A percentile compares a stretch with the other conserved stretches of the same genome.
These are phyloP conservation scores for Sindora glabra DNA, from an alignment of 306 rosid species.

Conservation along the genomic window DNA sequence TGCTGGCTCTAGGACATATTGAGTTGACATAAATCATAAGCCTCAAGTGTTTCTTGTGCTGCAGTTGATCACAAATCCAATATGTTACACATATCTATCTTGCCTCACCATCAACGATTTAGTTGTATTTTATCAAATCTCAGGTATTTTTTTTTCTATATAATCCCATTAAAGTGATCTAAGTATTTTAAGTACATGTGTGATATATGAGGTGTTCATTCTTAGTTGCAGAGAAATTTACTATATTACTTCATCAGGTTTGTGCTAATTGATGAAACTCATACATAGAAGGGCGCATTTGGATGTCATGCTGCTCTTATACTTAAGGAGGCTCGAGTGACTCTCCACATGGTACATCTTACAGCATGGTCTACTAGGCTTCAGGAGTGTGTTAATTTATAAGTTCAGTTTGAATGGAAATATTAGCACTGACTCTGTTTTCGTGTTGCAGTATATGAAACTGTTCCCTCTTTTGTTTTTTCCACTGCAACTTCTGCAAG, in stretches of 20 bases:
- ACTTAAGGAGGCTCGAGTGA: slow-evolving; percentile 69
- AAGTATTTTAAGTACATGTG: not conserved
- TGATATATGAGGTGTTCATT: slow-evolving; percentile 10
- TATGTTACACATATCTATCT: slow-evolving; percentile 86
- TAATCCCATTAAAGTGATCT: slow-evolving; percentile 5
- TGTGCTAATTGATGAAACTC: slow-evolving; percentile 87
- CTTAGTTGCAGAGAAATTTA: slow-evolving; percentile 4
- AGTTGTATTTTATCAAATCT: slow-evolving; percentile 73
- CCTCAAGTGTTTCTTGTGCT: slow-evolving; percentile 17
- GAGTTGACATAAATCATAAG: slow-evolving; percentile 22
- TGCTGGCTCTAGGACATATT: not conserved
- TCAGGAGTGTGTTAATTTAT: slow-evolving; percentile 12
- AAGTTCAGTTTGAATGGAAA: slow-evolving; percentile 10
- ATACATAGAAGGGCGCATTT: slow-evolving; percentile 90
- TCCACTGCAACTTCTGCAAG: slow-evolving; percentile 94
- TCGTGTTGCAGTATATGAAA: slow-evolving; percentile 76
- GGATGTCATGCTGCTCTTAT: slow-evolving; percentile 90
- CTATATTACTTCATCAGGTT: slow-evolving; percentile 42
- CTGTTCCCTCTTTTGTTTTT: slow-evolving; percentile 80
- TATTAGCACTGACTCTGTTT: slow-evolving; percentile 12
- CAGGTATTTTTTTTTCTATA: slow-evolving; percentile 44
- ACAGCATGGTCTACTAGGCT: not conserved
- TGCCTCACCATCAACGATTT: slow-evolving; percentile 71
- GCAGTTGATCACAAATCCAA: slow-evolving; percentile 96
- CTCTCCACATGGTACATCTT: slow-evolving; percentile 61